phyloP scores from a whole-genome alignment of 257 asterid genomes.

The Dorcoceras hygrometricum region DNA sequence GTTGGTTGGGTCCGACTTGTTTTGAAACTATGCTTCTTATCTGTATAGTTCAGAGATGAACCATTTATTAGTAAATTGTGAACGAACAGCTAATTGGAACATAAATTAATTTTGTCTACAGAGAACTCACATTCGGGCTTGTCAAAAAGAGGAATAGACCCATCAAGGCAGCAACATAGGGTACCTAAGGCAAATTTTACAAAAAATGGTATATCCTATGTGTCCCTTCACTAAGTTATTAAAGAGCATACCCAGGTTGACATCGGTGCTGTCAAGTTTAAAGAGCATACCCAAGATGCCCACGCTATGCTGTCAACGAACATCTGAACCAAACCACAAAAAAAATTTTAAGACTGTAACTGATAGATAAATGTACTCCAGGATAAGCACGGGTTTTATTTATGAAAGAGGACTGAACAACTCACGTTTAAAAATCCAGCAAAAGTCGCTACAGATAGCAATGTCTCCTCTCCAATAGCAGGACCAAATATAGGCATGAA shows the following conservation, averaged over 20 bases:
- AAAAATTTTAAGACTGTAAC: conserved; percentile 17
- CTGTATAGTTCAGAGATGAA: conserved; percentile 34
- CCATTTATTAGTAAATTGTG: conserved; percentile 38
- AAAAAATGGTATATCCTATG: not conserved
- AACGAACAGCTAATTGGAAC: conserved; percentile 18
- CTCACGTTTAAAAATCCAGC: conserved; percentile 45
- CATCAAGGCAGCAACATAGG: conserved; percentile 56
- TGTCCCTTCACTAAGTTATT: conserved; percentile 1
- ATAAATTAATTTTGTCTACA: conserved; percentile 3
- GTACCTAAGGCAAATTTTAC: conserved; percentile 45
- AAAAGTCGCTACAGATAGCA: conserved; percentile 65
- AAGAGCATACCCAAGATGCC: conserved; percentile 67
- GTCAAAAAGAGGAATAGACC: conserved; percentile 41
- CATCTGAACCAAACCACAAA: conserved; percentile 55
- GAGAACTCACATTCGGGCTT: conserved; percentile 40
- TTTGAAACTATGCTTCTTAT: conserved; percentile 75
- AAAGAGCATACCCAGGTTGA: no score
- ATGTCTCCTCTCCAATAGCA: conserved; percentile 60
- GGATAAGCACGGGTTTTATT: conserved; percentile 33
- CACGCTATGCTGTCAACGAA: conserved; percentile 78
- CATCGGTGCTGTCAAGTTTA: no score
- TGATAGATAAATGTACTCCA: conserved; percentile 2
- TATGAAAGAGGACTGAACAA: conserved; percentile 4
- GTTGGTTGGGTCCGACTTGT: conserved; percentile 74
- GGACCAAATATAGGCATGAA: conserved; percentile 77